phyloP scores from a whole-genome alignment of 2,329 filamentous ascomycete species.

The Rosellinia necatrix region DNA sequence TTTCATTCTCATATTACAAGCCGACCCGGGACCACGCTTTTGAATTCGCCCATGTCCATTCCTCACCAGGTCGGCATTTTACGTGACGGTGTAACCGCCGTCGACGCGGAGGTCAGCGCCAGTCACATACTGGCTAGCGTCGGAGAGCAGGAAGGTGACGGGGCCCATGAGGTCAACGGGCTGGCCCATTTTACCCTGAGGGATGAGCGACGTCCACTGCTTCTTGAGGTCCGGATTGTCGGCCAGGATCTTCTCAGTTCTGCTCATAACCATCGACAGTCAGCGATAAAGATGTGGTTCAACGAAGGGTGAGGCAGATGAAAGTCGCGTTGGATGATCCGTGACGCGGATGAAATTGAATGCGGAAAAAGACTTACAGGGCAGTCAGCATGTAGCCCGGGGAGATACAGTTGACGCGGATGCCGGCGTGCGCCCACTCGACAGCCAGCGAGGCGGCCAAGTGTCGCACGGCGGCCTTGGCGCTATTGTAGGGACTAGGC shows the following conservation, averaged over 20 bases:
- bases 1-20: neutral
- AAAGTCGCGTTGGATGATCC: no score
- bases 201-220: constrained; percentile 91
- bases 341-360: neutral
- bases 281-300: neutral
- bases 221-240: constrained; percentile 88
- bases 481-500: constrained; percentile 79
- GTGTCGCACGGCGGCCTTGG: constrained; percentile 91
- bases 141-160: constrained; percentile 82
- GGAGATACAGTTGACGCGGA: constrained; percentile 93
- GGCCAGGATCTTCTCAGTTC: constrained; percentile 90
- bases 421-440: constrained; percentile 87
- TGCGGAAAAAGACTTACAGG: constrained; percentile 62
- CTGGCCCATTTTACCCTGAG: constrained; percentile 89
- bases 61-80: constrained; percentile 32
- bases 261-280: constrained; percentile 43
- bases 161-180: constrained; percentile 94
- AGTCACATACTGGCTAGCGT: constrained; percentile 73
- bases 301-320: neutral
- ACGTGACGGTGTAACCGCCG: constrained; percentile 86
- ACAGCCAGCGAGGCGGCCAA: constrained; percentile 86
- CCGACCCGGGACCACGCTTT: no score
- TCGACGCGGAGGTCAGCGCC: constrained; percentile 82
- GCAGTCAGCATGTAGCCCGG: constrained; percentile 97
- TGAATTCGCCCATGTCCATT: neutral